Conservation (phyloP, 108 stramenopile species). For the Cyclotella cryptica region DNA sequence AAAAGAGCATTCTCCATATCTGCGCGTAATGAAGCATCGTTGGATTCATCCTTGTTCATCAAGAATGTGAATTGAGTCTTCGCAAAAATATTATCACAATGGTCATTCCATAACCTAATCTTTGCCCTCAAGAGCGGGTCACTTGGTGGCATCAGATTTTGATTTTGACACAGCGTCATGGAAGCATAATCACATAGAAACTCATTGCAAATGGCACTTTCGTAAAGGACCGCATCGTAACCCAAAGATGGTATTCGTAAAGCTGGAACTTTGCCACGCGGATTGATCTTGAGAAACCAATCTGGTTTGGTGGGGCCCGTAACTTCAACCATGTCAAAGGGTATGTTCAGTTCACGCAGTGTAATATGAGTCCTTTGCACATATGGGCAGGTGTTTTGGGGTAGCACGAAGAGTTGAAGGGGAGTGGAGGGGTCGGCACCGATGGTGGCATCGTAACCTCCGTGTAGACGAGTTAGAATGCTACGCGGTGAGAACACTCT, state of each 20-base stretch:
- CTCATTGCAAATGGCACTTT: conserved; percentile 61
- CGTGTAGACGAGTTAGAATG: conserved; percentile 11
- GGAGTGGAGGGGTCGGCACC: conserved; percentile 33
- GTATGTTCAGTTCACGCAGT: conserved; percentile 47
- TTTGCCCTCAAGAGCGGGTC: conserved; percentile 43
- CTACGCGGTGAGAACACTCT: conserved; percentile 9
- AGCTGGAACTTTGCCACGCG: conserved; percentile 60
- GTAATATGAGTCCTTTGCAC: conserved; percentile 55
- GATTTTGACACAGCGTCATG: conserved; percentile 24
- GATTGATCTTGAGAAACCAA: conserved; percentile 60
- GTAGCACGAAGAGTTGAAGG: conserved; percentile 52
- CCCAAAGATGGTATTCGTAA: conserved; percentile 39
- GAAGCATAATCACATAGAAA: conserved; percentile 55
- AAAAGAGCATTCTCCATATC: conserved; percentile 49
- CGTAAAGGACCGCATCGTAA: conserved; percentile 45
- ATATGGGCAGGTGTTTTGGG: conserved; percentile 56
- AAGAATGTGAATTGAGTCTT: conserved; percentile 54
- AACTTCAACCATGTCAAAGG: conserved; percentile 56
- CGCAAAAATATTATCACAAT: conserved; percentile 47
- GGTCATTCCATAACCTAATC: conserved; percentile 56
- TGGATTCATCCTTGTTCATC: conserved; percentile 54
- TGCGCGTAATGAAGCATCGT: conserved; percentile 21
- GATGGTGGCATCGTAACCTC: conserved; percentile 42
- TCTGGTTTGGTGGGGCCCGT: conserved; percentile 33
- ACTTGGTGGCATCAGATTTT: conserved; percentile 27